A percentile compares a stretch with the other conserved stretches of the same genome.
phyloP scores from a whole-genome alignment of 306 rosid species.

The Acacia acuminata region DNA sequence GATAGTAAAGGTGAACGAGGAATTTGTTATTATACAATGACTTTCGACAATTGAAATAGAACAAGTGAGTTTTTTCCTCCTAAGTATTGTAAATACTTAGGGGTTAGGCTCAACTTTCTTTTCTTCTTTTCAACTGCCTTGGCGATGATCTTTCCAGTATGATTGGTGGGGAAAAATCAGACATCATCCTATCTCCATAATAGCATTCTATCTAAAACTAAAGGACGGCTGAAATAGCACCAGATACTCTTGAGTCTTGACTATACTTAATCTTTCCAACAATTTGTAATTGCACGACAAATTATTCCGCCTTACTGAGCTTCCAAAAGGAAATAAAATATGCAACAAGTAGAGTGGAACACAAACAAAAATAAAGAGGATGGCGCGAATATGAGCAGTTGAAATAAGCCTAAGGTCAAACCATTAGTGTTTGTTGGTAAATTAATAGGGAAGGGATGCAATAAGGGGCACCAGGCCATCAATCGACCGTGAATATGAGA shows the following conservation, averaged over 20 bases:
- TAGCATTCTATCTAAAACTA: background rate
- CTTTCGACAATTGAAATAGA: background rate
- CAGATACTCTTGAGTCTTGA: background rate
- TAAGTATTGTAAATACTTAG: background rate
- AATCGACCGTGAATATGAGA: conserved; percentile 3
- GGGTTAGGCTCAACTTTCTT: background rate
- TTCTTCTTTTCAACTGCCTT: background rate
- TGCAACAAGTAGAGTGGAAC: conserved; percentile 2
- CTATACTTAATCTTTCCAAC: background rate
- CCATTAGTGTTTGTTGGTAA: background rate
- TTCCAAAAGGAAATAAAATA: background rate
- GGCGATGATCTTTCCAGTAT: background rate
- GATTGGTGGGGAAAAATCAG: background rate
- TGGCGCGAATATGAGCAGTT: background rate
- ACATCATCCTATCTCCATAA: no score
- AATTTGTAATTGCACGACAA: background rate
- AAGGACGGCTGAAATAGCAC: background rate
- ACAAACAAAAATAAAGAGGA: background rate
- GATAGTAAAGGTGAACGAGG: background rate
- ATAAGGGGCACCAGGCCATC: background rate
- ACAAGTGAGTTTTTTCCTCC: background rate
- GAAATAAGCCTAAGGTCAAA: background rate
- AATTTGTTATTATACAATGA: background rate
- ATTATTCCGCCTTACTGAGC: background rate
- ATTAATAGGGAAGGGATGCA: background rate